Percentiles rank a stretch among this genome's conserved stretches.
These are phyloP conservation scores for Podaxis carcinomalis DNA, from an alignment of 768 basidiomycete genomes.

Conservation along the genomic window DNA sequence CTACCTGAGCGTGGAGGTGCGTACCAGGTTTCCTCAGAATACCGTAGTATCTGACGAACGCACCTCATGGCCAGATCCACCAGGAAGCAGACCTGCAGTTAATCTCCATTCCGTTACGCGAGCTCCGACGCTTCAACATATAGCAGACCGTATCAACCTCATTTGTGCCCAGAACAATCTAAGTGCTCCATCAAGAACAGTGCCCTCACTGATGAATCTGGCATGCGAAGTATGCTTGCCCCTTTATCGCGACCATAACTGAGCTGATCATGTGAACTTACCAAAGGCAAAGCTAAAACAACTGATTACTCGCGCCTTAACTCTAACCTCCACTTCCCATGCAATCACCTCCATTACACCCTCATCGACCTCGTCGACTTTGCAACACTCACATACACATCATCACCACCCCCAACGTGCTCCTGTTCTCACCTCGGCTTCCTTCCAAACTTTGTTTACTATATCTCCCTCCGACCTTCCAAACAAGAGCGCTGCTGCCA, in stretches of 20 bases:
- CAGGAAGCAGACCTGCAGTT: conserved; percentile 67
- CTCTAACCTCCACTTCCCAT: conserved; percentile 71
- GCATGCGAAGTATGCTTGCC: conserved; percentile 64
- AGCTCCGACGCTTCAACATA: conserved; percentile 71
- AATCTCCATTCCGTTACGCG: conserved; percentile 73
- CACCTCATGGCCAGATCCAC: conserved; percentile 43
- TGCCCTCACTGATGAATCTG: conserved; percentile 66
- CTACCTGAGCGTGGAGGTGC: conserved; percentile 64
- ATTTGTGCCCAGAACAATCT: conserved; percentile 78
- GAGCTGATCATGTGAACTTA: not conserved
- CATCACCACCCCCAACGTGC: conserved; percentile 30
- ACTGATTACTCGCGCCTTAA: conserved; percentile 74
- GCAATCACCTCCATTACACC: conserved; percentile 74
- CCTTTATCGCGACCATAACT: not conserved
- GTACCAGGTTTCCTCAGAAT: conserved; percentile 13
- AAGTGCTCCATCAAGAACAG: conserved; percentile 52
- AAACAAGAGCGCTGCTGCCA: conserved; percentile 72
- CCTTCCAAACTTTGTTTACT: conserved; percentile 77
- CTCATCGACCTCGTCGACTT: conserved; percentile 34
- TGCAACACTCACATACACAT: conserved; percentile 21
- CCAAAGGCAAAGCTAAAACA: conserved; percentile 77
- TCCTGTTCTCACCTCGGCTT: conserved; percentile 56
- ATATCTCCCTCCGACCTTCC: conserved; percentile 75
- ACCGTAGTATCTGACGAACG: not conserved
- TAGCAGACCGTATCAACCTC: conserved; percentile 75